Conservation (phyloP, 1,139 yeast species). For the Taphrina sp. region DNA sequence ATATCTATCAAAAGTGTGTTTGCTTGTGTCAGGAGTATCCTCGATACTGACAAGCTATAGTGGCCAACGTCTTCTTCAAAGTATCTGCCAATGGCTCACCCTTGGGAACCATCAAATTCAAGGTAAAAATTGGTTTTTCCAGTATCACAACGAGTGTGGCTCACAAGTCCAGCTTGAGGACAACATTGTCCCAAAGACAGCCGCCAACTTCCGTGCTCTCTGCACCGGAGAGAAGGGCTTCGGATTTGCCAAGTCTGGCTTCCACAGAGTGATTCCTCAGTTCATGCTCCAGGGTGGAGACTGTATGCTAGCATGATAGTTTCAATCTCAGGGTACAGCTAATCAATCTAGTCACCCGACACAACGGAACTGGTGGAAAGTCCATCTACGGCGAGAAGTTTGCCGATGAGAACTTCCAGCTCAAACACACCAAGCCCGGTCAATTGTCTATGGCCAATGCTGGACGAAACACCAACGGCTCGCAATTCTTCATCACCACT, state of each 20-base stretch:
- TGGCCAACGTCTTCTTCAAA: slow-evolving; percentile 29
- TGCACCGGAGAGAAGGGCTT: slow-evolving; percentile 97
- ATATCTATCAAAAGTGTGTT: too few relatives aligned
- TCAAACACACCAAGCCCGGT: slow-evolving; percentile 88
- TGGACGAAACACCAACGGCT: slow-evolving; percentile 99
- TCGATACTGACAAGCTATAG: too few relatives aligned
- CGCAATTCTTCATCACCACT: slow-evolving; percentile 98
- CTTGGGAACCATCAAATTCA: slow-evolving; percentile 74
- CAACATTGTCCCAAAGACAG: slow-evolving; percentile 95
- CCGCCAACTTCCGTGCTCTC: slow-evolving; percentile 96
- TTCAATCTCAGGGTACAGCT: neutral
- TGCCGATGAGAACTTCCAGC: slow-evolving; percentile 90
- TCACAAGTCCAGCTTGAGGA: too few relatives aligned
- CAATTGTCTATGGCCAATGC: slow-evolving; percentile 98
- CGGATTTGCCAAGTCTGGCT: slow-evolving; percentile 85
- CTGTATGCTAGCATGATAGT: slow-evolving; percentile 41
- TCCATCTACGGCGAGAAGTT: slow-evolving; percentile 96
- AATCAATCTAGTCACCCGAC: slow-evolving; percentile 50
- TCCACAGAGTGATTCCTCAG: slow-evolving; percentile 96
- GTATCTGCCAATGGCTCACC: slow-evolving; percentile 45
- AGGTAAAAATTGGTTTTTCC: too few relatives aligned
- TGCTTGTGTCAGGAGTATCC: too few relatives aligned
- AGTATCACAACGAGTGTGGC: too few relatives aligned
- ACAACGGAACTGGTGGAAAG: slow-evolving; percentile 94
- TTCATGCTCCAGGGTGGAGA: slow-evolving; percentile 99